Evolutionary conservation across 2,329 filamentous ascomycete genomes (phyloP).

Genomic region (Verticillium nonalfalfae): DNA sequence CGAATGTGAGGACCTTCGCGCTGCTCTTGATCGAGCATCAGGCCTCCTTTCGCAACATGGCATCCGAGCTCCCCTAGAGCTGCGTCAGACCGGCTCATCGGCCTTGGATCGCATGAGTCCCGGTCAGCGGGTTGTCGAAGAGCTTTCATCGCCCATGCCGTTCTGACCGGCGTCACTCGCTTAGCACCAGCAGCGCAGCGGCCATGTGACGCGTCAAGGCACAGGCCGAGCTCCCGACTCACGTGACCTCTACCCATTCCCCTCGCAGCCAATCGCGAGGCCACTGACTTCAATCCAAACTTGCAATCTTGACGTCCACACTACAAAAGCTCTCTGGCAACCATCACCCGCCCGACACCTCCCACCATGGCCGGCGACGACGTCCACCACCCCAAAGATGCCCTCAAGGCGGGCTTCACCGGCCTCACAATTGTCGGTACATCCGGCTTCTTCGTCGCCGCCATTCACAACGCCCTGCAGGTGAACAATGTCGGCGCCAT

Average conservation of each 20-base stretch:
- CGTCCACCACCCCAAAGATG: slow-evolving; percentile 68
- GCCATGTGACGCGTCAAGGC: not conserved
- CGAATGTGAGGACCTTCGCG: slow-evolving; percentile 12
- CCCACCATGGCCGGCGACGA: slow-evolving; percentile 23
- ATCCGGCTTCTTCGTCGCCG: slow-evolving; percentile 65
- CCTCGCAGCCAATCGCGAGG: not conserved
- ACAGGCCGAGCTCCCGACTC: not conserved
- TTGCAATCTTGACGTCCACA: slow-evolving; percentile 8
- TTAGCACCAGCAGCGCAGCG: not conserved
- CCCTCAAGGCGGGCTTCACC: slow-evolving; percentile 60
- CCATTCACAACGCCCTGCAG: slow-evolving; percentile 79
- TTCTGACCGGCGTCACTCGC: not conserved
- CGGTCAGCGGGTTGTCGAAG: not conserved
- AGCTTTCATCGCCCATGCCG: not conserved
- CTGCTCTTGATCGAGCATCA: slow-evolving; percentile 10
- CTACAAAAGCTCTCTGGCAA: slow-evolving; percentile 5
- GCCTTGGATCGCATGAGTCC: not conserved
- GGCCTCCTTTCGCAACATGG: slow-evolving; percentile 10
- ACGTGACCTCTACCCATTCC: slow-evolving; percentile 5
- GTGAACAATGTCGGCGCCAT: slow-evolving; percentile 76
- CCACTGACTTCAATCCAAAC: slow-evolving; percentile 7
- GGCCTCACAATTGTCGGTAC: slow-evolving; percentile 58
- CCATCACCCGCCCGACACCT: slow-evolving; percentile 3
- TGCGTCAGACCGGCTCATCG: not conserved
- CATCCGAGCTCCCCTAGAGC: slow-evolving; percentile 1